Percentiles rank a stretch among this genome's conserved stretches.
These are phyloP conservation scores for Tuber magnatum DNA, from an alignment of 495 filamentous ascomycete species.

Conservation along the genomic window DNA sequence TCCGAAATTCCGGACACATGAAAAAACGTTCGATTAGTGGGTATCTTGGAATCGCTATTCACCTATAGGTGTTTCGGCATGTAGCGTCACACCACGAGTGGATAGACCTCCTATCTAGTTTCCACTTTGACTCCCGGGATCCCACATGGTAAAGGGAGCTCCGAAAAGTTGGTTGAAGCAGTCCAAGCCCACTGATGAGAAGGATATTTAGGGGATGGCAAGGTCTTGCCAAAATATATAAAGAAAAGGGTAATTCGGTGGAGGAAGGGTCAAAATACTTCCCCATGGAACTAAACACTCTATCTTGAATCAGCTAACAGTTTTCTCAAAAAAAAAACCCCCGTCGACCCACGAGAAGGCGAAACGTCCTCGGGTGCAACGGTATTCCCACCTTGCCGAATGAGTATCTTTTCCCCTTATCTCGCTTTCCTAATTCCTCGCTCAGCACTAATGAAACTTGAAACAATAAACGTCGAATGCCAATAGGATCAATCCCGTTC, in stretches of 20 bases:
- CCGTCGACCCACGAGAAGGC: conserved; percentile 47
- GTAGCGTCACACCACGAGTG: background rate
- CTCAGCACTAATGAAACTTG: background rate
- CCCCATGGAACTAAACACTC: background rate
- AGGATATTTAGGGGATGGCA: conserved; percentile 6
- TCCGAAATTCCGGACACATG: background rate
- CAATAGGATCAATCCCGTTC: conserved; percentile 41
- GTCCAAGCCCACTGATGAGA: background rate
- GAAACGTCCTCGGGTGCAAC: conserved; percentile 43
- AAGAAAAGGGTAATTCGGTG: conserved; percentile 18
- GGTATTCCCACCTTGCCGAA: conserved; percentile 44
- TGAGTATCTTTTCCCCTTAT: conserved; percentile 21
- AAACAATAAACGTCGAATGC: conserved; percentile 34
- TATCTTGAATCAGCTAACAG: background rate
- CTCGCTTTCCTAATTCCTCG: background rate
- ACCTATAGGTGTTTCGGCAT: background rate
- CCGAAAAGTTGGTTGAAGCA: background rate
- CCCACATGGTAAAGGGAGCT: background rate
- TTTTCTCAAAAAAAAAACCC: conserved; percentile 31
- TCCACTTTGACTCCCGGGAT: background rate
- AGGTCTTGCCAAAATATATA: conserved; percentile 8
- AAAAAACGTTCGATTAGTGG: background rate
- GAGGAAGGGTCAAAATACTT: conserved; percentile 38
- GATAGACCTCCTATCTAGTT: background rate
- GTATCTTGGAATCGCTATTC: background rate